Conservation (phyloP, 2,329 filamentous ascomycete species). For the Ambrosiella xylebori region DNA sequence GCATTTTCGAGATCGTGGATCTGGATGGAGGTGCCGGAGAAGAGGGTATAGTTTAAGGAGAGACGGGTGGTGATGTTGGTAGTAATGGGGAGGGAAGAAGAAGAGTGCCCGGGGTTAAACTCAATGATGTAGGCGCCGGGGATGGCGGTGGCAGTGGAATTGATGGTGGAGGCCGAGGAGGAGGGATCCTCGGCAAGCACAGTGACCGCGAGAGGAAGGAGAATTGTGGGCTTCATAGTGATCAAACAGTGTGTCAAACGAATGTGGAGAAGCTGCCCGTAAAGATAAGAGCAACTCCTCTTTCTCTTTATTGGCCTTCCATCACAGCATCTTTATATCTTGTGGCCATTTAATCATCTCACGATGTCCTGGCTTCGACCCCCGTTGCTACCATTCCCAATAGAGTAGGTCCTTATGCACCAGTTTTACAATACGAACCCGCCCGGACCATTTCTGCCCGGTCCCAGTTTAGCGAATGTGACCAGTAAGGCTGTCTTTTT, state of each 20-base stretch:
- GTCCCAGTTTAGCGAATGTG: too few relatives aligned
- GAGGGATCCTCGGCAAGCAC: background rate
- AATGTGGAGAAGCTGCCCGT: too few relatives aligned
- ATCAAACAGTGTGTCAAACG: background rate
- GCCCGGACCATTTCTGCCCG: too few relatives aligned
- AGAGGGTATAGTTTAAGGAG: slow-evolving; percentile 16
- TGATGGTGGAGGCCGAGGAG: background rate
- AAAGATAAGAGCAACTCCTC: too few relatives aligned
- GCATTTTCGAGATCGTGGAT: slow-evolving; percentile 17
- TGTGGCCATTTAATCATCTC: too few relatives aligned
- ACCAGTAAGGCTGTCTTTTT: too few relatives aligned
- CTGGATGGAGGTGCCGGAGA: slow-evolving; percentile 17
- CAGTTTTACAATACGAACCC: too few relatives aligned
- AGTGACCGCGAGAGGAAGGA: background rate
- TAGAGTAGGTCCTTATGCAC: too few relatives aligned
- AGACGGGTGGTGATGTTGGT: slow-evolving; percentile 15
- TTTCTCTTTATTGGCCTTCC: too few relatives aligned
- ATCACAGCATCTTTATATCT: too few relatives aligned
- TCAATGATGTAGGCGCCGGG: slow-evolving; percentile 18
- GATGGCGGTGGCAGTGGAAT: slow-evolving; percentile 4
- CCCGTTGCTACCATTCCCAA: too few relatives aligned
- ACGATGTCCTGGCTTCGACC: too few relatives aligned
- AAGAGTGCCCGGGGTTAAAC: slow-evolving; percentile 14
- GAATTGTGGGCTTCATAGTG: background rate
- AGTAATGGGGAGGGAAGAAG: slow-evolving; percentile 14